These are phyloP conservation scores for Lactuca sativa DNA, from an alignment of 129 eudicot species.

Conservation along the genomic window DNA sequence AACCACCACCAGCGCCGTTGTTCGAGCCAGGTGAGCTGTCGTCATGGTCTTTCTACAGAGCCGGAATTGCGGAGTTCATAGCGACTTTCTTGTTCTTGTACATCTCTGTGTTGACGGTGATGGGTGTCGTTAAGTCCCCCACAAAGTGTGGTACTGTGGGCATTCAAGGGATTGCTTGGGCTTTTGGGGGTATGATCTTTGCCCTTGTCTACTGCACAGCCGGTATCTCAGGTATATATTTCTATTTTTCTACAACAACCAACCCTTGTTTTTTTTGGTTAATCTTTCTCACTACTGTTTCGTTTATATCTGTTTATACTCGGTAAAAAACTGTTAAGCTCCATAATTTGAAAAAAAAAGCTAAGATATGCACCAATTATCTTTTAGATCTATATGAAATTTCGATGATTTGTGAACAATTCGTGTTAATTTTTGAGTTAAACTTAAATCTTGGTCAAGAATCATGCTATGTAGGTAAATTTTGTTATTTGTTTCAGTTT, in stretches of 20 bases:
- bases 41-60: conserved; percentile 88
- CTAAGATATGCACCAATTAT: neutral
- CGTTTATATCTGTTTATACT: too few relatives aligned
- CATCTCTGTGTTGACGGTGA: conserved; percentile 70
- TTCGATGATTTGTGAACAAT: neutral
- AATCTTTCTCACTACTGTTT: too few relatives aligned
- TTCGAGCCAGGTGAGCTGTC: conserved; percentile 78
- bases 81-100: conserved; percentile 87
- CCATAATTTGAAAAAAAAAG: too few relatives aligned
- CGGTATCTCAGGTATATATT: conserved; percentile 65
- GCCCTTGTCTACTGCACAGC: conserved; percentile 92
- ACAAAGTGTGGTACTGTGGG: conserved; percentile 82
- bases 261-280: too few relatives aligned
- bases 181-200: conserved; percentile 95
- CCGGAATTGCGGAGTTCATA: conserved; percentile 87
- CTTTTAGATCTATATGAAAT: conserved; percentile 8
- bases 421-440: neutral
- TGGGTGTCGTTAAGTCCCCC: conserved; percentile 55
- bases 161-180: conserved; percentile 94
- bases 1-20: conserved; percentile 82
- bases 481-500: neutral
- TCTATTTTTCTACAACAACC: neutral
- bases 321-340: neutral
- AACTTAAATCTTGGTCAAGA: too few relatives aligned
- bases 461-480: neutral